phyloP scores from a whole-genome alignment of 352 stramenopile genomes.

The Phytophthora kernoviae region DNA sequence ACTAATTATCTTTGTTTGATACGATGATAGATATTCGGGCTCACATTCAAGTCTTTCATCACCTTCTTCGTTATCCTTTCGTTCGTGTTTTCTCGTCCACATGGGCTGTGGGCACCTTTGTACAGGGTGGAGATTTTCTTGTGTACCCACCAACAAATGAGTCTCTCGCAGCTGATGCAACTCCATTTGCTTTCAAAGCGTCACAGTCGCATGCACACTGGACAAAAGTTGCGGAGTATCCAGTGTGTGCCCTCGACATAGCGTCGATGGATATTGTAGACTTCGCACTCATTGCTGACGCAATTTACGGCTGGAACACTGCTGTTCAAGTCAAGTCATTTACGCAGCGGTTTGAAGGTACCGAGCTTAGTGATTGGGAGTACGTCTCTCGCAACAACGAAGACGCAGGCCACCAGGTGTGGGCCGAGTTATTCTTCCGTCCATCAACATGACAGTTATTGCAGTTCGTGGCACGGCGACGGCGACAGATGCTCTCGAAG shows the following conservation, averaged over 20 bases:
- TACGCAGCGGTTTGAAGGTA: conserved; percentile 81
- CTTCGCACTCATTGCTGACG: conserved; percentile 86
- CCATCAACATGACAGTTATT: conserved; percentile 86
- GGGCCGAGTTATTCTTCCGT: conserved; percentile 83
- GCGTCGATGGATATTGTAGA: conserved; percentile 73
- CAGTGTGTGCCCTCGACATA: conserved; percentile 77
- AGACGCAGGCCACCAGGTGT: conserved; percentile 70
- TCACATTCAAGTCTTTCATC: conserved; percentile 88
- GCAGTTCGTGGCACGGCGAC: conserved; percentile 84
- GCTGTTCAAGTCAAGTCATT: conserved; percentile 77
- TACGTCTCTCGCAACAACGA: conserved; percentile 79
- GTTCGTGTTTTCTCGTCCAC: conserved; percentile 90
- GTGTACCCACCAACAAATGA: conserved; percentile 57
- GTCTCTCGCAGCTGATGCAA: conserved; percentile 18
- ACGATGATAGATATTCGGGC: conserved; percentile 70
- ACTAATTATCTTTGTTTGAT: conserved; percentile 11
- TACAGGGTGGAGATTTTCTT: conserved; percentile 84
- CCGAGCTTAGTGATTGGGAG: conserved; percentile 73
- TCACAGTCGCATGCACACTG: conserved; percentile 20
- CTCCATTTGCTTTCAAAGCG: conserved; percentile 21
- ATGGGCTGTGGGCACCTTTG: conserved; percentile 87
- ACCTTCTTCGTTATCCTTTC: conserved; percentile 83
- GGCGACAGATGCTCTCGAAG: conserved; percentile 82
- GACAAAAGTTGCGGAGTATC: conserved; percentile 74
- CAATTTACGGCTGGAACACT: conserved; percentile 83